These are phyloP conservation scores for Malus hybrid DNA, from an alignment of 331 rosid genomes.

Conservation along the genomic window DNA sequence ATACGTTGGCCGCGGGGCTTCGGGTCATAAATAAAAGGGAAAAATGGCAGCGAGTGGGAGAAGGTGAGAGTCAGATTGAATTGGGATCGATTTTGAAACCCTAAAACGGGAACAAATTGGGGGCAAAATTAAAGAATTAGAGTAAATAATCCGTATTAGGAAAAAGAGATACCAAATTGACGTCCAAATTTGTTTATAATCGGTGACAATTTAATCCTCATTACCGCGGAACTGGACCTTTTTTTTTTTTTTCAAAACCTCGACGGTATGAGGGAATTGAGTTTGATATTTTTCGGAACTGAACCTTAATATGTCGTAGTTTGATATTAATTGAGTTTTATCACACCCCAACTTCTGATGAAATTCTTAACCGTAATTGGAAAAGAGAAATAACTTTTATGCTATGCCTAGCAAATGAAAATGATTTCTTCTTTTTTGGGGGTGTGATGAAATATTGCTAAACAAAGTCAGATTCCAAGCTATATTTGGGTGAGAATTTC, in stretches of 20 bases:
- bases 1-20: too few relatives aligned
- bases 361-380: neutral
- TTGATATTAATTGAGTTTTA: neutral
- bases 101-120: slow-evolving; percentile 14
- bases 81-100: slow-evolving; percentile 8
- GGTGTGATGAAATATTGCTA: too few relatives aligned
- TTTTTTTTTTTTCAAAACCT: too few relatives aligned
- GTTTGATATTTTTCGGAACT: neutral
- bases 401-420: neutral
- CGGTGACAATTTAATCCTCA: neutral
- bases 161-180: neutral
- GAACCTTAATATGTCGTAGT: neutral
- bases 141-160: neutral
- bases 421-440: too few relatives aligned
- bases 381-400: neutral
- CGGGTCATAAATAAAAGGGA: neutral
- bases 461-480: too few relatives aligned
- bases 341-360: neutral
- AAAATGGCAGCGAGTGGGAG: slow-evolving; percentile 3
- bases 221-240: too few relatives aligned
- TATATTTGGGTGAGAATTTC: too few relatives aligned
- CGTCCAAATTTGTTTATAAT: neutral
- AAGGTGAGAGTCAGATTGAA: slow-evolving; percentile 30
- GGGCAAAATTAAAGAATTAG: neutral
- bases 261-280: too few relatives aligned